phyloP scores from a whole-genome alignment of 257 asterid genomes.

The Rubia yunnanensis region DNA sequence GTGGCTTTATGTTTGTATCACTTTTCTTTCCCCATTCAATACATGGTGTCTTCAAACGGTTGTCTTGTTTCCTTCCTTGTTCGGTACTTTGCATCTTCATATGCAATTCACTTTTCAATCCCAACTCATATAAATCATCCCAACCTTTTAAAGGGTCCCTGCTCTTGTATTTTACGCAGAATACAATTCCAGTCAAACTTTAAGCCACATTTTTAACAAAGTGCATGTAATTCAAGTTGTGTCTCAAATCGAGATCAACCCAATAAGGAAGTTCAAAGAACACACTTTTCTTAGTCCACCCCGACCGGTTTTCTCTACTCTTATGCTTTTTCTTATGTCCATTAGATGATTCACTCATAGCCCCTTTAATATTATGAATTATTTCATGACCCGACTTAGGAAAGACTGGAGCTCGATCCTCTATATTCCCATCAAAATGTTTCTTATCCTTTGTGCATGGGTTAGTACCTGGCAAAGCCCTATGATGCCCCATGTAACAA shows the following conservation, averaged over 20 bases:
- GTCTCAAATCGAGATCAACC: not conserved
- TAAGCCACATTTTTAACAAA: not conserved
- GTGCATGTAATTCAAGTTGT: not conserved
- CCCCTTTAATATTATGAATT: no score
- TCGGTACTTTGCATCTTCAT: no score
- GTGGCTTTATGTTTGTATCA: no score
- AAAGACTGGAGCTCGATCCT: not conserved
- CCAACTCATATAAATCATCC: no score
- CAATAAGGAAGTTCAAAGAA: not conserved
- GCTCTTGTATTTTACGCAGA: not conserved
- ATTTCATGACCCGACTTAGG: not conserved
- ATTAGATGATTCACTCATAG: no score
- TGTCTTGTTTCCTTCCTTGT: no score
- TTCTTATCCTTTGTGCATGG: not conserved
- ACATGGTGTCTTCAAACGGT: no score
- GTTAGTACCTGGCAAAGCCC: not conserved
- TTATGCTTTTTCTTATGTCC: no score
- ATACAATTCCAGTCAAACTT: not conserved
- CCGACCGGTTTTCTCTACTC: no score
- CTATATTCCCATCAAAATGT: not conserved
- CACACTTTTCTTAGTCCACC: not conserved
- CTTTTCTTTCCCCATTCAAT: no score
- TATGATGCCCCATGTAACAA: constrained; percentile 6
- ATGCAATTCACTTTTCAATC: no score
- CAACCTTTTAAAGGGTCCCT: not conserved